Base-by-base conservation (phyloP, 2,329 filamentous ascomycete genomes). In the Xylariaceae sp. region DNA sequence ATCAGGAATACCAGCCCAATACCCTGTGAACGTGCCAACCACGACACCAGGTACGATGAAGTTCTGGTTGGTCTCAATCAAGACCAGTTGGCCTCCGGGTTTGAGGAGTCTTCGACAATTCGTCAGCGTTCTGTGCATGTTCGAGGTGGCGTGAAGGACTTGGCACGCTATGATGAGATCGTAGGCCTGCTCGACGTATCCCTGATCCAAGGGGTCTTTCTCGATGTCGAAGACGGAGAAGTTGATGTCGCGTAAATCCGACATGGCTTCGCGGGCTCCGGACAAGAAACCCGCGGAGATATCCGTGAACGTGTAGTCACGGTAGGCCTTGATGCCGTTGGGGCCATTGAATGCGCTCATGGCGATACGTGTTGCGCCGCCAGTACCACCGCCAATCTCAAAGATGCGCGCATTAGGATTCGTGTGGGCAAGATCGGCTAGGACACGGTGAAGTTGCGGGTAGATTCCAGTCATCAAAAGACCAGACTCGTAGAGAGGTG, bases 31-130 rank as follows among this genome's bases (percentile, higher is more conserved):
- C 0, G 58, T 58, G 11, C 61, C 61, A 1, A 58, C 18, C 0
- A 63, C 34, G 13, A 62, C 42, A 3, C 59, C 64, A 30, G 49
- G 52, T 6, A 60, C 34, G 7, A 55, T 48, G 3, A 35, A 11
- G 4, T 56, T 57, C 10, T 48, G 17, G 2, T 56, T 63, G 57
- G 61, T 64, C 50, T 73, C 71, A 1, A 67, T 52, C 5, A 73
- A 18, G 6, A 73, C 11, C 1, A 73, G 62, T 17, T 62, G 66
- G 0, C 71, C 72, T 0, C 66, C 66, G 1, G 70, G 68, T 48
- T 65, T 68, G 0, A 74, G 57, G 3, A 74, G 62, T 11, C 62
- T 69, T 1, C 63, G 58, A 37, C 65, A 64, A 57, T 73, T 65
- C 0, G n/a, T 10, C 15, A 74, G 50, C 1, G 70, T 71, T 1